Percentiles rank a stretch among this genome's conserved stretches.
These are phyloP conservation scores for Misopates orontium DNA, from an alignment of 257 asterid species.

Conservation along the genomic window DNA sequence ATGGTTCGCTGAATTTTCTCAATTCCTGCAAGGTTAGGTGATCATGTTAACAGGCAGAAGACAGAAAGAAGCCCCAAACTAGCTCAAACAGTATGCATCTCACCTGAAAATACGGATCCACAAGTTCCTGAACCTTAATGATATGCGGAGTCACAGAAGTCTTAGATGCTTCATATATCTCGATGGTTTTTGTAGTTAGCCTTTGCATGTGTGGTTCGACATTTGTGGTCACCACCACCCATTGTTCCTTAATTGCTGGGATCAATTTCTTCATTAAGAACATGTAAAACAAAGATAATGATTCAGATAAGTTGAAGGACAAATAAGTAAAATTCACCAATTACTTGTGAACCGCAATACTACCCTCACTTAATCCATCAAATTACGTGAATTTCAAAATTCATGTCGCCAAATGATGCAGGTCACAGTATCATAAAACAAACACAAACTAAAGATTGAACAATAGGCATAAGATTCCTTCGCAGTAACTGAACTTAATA, in stretches of 20 bases:
- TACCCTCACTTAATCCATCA: too few relatives aligned
- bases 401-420: not conserved
- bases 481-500: not conserved
- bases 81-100: constrained; percentile 8
- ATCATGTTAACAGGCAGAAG: constrained; percentile 27
- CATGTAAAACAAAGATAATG: constrained; percentile 10
- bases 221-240: constrained; percentile 60
- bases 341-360: too few relatives aligned
- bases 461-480: too few relatives aligned
- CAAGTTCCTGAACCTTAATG: constrained; percentile 65
- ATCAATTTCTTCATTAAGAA: constrained; percentile 65
- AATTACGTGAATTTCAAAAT: constrained; percentile 7
- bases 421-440: not conserved
- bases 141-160: constrained; percentile 62
- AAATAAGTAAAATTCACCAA: too few relatives aligned
- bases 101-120: constrained; percentile 80
- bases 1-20: constrained; percentile 71
- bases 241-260: constrained; percentile 73
- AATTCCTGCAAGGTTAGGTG: constrained; percentile 51
- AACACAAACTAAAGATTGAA: not conserved
- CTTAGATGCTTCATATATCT: constrained; percentile 63
- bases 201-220: constrained; percentile 69
- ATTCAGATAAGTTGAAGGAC: too few relatives aligned
- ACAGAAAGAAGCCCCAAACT: constrained; percentile 16
- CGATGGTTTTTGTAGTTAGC: constrained; percentile 56